phyloP scores from a whole-genome alignment of 306 rosid genomes.

The Acmispon strigosus region DNA sequence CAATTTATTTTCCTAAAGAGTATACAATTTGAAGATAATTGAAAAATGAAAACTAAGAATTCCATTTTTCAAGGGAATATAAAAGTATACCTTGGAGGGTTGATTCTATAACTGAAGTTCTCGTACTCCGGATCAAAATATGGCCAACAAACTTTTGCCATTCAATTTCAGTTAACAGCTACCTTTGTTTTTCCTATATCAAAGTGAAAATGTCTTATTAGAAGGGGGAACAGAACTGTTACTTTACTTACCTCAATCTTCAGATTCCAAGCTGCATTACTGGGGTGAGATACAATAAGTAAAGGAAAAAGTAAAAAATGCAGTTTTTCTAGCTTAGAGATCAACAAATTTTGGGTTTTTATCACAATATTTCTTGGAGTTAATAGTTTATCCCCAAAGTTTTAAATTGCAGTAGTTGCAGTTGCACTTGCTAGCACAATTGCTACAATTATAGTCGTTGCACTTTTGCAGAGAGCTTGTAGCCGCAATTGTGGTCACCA shows the following conservation, averaged over 20 bases:
- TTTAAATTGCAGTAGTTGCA: too few relatives aligned
- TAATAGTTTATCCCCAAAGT: too few relatives aligned
- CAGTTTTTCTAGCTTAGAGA: neutral
- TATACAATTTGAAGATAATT: neutral
- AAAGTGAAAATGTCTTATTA: neutral
- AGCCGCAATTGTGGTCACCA: too few relatives aligned
- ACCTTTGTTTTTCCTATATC: conserved; percentile 14
- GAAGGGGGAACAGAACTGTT: neutral
- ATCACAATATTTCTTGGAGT: too few relatives aligned
- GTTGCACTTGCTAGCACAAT: too few relatives aligned
- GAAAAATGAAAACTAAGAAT: neutral
- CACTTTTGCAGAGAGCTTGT: too few relatives aligned
- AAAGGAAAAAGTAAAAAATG: neutral
- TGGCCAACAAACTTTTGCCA: conserved; percentile 74
- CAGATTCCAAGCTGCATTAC: neutral
- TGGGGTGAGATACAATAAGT: neutral
- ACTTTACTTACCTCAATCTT: neutral
- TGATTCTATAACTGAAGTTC: conserved; percentile 67
- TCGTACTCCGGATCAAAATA: conserved; percentile 85
- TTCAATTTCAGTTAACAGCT: conserved; percentile 23
- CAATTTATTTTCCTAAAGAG: neutral
- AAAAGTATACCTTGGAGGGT: conserved; percentile 63
- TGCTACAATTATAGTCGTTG: too few relatives aligned
- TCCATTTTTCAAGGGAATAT: conserved; percentile 7
- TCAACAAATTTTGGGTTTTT: neutral